Evolutionary conservation across 306 rosid species (phyloP), one percentile per base, ranked within the genome.

Genomic region (Cucumis hystrix): DNA sequence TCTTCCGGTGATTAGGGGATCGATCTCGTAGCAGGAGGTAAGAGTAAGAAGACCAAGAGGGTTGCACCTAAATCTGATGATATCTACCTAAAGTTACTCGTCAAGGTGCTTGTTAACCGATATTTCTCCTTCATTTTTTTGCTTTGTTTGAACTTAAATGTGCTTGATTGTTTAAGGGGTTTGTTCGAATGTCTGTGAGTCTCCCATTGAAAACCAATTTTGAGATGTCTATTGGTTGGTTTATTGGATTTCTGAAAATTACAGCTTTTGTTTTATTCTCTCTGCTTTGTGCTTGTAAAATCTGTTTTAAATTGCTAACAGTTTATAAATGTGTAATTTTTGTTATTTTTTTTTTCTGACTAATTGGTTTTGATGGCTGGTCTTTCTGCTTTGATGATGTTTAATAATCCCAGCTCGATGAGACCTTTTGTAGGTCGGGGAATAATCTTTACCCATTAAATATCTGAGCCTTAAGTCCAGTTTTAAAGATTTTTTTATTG

Each of bases 11-110:
- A 20, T 11, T 80, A 86, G 90, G 90, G 90, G 13, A 87, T 87
- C 81, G 90, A 87, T 84, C 88, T 93, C 3, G 88, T 87, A 6
- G 98, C 98, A 10, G 97, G 97, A 6, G 98, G 96, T 78, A 92
- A 92, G 90, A 82, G 87, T 90, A 91, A 93, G 86, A 88, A 89
- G 76, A 79, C 93, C 72, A 91, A 91, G 80, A 82, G 95, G 14
- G 45, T 88, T 2, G 91, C 97, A 33, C 97, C 96, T 0, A 93
- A 89, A 43, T 93, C 98, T 62, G 86, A 89, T 78, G 98, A 93
- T 83, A 89, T 93, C 79, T 91, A 93, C 80, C 98, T 86, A 33
- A 84, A 86, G 60, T 85, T 86, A 28, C 87, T 86, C 71, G 90
- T 87, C 69, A 87, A 87, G 90, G 87, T 80, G 9, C 41, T 76